Base-by-base conservation (phyloP, 2,329 filamentous ascomycete genomes). In the Colletotrichum tanaceti region DNA sequence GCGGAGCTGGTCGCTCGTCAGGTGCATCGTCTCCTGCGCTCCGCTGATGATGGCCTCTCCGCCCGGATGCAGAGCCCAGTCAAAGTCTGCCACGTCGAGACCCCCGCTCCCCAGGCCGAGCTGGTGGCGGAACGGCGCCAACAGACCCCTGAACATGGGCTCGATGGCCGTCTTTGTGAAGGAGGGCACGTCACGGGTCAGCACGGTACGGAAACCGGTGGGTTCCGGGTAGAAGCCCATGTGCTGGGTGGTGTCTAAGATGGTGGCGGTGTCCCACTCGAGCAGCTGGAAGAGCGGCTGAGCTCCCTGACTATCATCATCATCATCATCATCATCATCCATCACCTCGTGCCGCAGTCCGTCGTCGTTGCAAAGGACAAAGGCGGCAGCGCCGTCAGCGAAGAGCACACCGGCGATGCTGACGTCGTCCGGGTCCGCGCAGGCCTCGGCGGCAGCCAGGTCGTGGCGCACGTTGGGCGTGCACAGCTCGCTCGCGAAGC, bases 371-470 rank as follows among this genome's bases (percentile, higher is more conserved):
- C 73, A 71, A 16, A 74, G 61, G 1, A 74, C 70, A 18, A 74
- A 71, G 5, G 73, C 72, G 3, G 71, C 73, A 0, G 73, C 73
- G 1, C 70, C 73, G 43, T 75, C 73, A 13, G 68, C 71, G 63
- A 75, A 75, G 5, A 75, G 67, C 9, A 71, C 72, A 16, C 63
- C 71, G 24, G 72, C 72, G 28, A 75, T 74, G 3, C 68, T 63
- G 13, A 73, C 64, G 18, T 73, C 68, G 13, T 64, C 69, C 4
- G 65, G 49, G 22, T 70, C 50, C 10, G 64, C 50, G 13, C 68
- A 60, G 0, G 67, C 68, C 54, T 73, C 72, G 3, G 73, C 69
- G 39, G 73, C 72, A 18, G 70, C 68, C 14, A 73, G 71, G 2
- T 71, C 63, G 49, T 73, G 71, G 10, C 60, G 44, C 52, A 55